Evolutionary conservation across 176 grass and related monocot genomes (phyloP), one percentile per base, ranked within the genome.

Genomic region (Triticum turgidum): DNA sequence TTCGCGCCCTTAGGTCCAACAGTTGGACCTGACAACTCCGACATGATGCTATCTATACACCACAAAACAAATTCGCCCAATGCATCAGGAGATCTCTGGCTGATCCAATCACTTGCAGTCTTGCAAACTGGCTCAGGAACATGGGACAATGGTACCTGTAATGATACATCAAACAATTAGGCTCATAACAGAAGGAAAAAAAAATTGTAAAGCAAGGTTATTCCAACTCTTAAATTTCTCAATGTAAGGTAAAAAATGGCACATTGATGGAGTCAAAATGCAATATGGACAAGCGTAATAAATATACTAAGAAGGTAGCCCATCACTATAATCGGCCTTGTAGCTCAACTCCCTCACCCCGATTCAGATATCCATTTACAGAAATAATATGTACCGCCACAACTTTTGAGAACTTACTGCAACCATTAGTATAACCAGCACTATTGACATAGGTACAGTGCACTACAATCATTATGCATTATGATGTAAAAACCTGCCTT

Each of bases 21-120:
- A 80, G 87, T 52, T 80, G 89, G 94, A 83, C 77, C 78, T 71
- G 92, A 87, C 25, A 99, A 81, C 73, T 99, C 97, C 81, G 87
- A 85, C 65, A 99, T 90, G 49, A 99, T 94, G 78, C 76, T 92
- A 77, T 99, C 97, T 83, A 94, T 78, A 77, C 92, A 97, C 97
- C 97, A 99, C 78, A 97, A 74, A 73, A 97, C 72, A 86, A 99
- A 99, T 33, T 97, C 92, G 72, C 83, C 89, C 65, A 99, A 61
- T 30, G 90, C 87, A 56, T 99, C 97, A 22, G 80, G 71, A 65
- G 94, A 92, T 83, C 89, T 99, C 61, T 93, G 86, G 59, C 29
- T 89, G 52, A 99, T 89, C 94, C 94, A 99, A 49, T 99, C 89
- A 79, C 83, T 84, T 5, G 97, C 80, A 5, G 64, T 91, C 83